Evolutionary conservation across 441 rosid species (phyloP), one percentile per base, ranked within the genome.

Genomic region (Bruguiera hainesii): DNA sequence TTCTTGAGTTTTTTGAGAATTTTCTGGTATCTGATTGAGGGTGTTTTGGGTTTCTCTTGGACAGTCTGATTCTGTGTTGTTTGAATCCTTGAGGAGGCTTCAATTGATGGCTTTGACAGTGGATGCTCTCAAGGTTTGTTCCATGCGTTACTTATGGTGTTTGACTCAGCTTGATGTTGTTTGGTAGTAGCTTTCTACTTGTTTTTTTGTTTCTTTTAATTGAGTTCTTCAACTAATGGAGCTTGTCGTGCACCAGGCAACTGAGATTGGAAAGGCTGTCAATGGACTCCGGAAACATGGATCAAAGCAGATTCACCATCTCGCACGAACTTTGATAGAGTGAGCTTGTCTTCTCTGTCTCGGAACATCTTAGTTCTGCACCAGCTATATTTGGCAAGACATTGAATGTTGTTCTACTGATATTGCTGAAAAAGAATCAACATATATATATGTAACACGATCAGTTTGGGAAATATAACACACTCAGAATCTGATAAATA

Each of bases 251-350:
- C 39, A 28, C 25, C 89, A 95, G 99, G 84, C 79, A 76, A 92
- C 99, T 74, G 95, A 85, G 76, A 90, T 95, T 35, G 98, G 99
- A 60, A 92, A 90, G 83, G 89, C 91, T 64, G 97, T 95, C 74
- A 89, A 90, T 87, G 80, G 82, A 7, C 77, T 92, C 48, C 73
- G 96, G 76, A 95, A 89, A 82, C 95, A 90, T 71, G 78, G 76
- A 64, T 89, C 89, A 1, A 84, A 80, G 71, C 63, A 78, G 75
- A 86, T 90, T 80, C 77, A 86, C 5, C 75, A 78, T 60, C 88
- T 90, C 63, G 86, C 91, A 2, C 84, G 83, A 77, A 67, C 81
- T 63, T 91, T 95, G 69, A 86, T 95, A 65, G 82, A 83, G 99
- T n/a, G 88, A 26, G 60, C 57, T 70, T 75, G 10, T 60, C 64